phyloP scores from a whole-genome alignment of 78 protist species.

The Isochrysis galbana region DNA sequence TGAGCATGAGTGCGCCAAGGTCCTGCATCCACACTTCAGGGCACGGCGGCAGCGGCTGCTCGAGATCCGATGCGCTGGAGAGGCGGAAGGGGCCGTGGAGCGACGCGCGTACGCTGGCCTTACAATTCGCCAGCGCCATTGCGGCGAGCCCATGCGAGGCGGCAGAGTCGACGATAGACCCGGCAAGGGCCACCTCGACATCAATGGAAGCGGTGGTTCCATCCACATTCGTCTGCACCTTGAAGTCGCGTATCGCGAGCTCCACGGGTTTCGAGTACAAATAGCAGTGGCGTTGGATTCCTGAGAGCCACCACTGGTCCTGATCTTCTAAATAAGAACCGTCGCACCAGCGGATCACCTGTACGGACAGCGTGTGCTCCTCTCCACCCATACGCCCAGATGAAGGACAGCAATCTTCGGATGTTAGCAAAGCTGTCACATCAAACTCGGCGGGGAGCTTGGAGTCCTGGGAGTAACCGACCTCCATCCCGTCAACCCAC shows the following conservation, averaged over 20 bases:
- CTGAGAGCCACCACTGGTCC: constrained; percentile 44
- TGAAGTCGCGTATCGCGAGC: neutral
- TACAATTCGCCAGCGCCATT: neutral
- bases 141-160: neutral
- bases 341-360: neutral
- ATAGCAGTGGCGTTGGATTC: neutral
- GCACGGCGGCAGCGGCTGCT: neutral
- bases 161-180: neutral
- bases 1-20: neutral
- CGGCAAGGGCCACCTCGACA: neutral
- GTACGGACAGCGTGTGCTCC: neutral
- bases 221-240: neutral
- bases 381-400: neutral
- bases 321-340: constrained; percentile 22
- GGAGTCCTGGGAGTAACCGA: constrained; percentile 28
- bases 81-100: constrained; percentile 7
- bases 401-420: too few relatives aligned
- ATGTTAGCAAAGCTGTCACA: neutral
- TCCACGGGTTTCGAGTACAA: neutral
- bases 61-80: neutral
- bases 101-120: neutral
- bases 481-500: neutral
- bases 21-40: neutral
- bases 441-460: constrained; percentile 23
- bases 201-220: neutral